phyloP scores from a whole-genome alignment of 225 moss, liverwort and hornwort genomes.

The Rhytidiadelphus loreus region DNA sequence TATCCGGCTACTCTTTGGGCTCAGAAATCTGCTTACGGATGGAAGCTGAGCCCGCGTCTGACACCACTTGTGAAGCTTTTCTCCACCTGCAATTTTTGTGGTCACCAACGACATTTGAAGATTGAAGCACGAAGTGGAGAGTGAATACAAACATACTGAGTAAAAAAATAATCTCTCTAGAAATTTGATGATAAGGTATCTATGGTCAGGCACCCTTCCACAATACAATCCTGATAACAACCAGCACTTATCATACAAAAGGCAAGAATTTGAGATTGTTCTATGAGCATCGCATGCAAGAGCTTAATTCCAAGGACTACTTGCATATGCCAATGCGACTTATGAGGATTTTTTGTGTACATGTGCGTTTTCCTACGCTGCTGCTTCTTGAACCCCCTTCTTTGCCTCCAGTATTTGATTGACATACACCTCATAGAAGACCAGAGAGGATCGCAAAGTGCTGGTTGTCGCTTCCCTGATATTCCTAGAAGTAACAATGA shows the following conservation, averaged over 20 bases:
- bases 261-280: not conserved
- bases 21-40: not conserved
- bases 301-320: not conserved
- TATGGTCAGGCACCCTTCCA: not conserved
- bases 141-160: not conserved
- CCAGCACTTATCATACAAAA: not conserved
- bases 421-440: not conserved
- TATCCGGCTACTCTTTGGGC: not conserved
- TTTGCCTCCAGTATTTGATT: too few relatives aligned
- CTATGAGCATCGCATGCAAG: not conserved
- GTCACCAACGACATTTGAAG: not conserved
- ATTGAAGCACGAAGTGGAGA: not conserved
- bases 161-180: not conserved
- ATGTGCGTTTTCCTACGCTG: too few relatives aligned
- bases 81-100: not conserved
- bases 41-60: not conserved
- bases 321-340: not conserved
- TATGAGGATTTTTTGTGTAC: too few relatives aligned
- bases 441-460: not conserved
- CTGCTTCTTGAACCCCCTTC: too few relatives aligned
- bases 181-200: not conserved
- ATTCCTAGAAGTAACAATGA: not conserved
- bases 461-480: not conserved
- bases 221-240: not conserved
- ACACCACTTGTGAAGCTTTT: not conserved